Conservation (phyloP, 345 rosid species). For the Brassica rapa region DNA sequence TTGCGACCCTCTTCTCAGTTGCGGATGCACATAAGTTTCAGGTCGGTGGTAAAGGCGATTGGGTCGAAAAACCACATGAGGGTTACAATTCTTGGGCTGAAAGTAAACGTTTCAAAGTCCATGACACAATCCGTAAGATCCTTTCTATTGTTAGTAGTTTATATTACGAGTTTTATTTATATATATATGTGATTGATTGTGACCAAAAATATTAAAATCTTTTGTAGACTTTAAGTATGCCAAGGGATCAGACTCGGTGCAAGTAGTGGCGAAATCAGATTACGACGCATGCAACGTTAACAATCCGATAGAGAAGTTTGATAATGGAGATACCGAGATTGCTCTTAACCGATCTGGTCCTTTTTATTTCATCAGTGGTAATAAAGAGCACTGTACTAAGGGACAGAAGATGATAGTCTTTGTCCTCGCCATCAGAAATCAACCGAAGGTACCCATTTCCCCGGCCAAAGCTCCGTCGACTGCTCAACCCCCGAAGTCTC, state of each 20-base stretch:
- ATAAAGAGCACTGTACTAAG: neutral
- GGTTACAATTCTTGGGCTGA: neutral
- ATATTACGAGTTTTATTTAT: neutral
- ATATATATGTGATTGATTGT: neutral
- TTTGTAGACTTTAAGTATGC: neutral
- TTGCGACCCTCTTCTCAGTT: neutral
- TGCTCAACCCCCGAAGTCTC: neutral
- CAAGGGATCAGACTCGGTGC: neutral
- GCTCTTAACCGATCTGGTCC: neutral
- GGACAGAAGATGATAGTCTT: neutral
- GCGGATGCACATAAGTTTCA: neutral
- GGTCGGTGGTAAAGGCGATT: neutral
- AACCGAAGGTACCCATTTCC: neutral
- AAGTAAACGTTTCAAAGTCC: neutral
- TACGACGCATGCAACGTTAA: neutral
- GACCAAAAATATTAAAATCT: neutral
- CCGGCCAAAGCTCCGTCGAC: neutral
- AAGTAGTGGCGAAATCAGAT: neutral
- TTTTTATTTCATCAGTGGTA: neutral
- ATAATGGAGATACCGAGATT: neutral
- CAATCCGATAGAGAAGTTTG: neutral
- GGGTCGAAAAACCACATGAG: neutral
- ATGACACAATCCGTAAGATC: neutral
- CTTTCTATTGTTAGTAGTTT: neutral
- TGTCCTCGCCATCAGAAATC: neutral